Evolutionary conservation across 2,329 filamentous ascomycete genomes (phyloP), one percentile per base, ranked within the genome.

Genomic region (Colletotrichum agaves): DNA sequence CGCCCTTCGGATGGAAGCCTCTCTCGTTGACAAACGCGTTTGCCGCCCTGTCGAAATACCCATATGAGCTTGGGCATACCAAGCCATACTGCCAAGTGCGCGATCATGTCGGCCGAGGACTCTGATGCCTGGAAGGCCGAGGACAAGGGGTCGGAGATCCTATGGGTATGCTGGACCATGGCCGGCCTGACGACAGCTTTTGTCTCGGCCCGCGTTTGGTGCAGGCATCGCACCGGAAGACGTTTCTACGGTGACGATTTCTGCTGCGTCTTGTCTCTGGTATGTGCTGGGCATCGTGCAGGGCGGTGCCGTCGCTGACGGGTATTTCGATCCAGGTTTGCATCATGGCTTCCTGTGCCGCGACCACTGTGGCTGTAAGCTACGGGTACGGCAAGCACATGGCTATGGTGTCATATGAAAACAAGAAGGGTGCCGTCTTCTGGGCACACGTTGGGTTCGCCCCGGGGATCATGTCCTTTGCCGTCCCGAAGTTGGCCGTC

Each of bases 401-500:
- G 33, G 69, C 63, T 8, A 73, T 75, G 0, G 71, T 83, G 13
- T 67, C 60, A 0, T 49, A 70, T 4, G 63, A 74, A 0, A 71
- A 82, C 10, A 70, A 78, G 49, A 69, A 72, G 12, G 71, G 69
- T 17, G 74, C 75, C 47, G 72, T 78, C 19, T 71, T 78, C 47
- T 82, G 74, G 70, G 80, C 77, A 5, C 72, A 78, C n/a, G 70
- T 76, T 37, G 77, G 74, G 21, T 82, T 82, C 67, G 70, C 73
- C 2, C 77, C 79, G 2, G 78, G 79, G 5, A 72, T 82, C 12
- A 66, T 80, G 64, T 77, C 79, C 5, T 82, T 83, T 61, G 75
- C 70, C 2, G 60, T 82, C 2, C 81, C 81, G 4, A 83, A 83
- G 72, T 73, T 82, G 12, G 80, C 79, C 27, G 79, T 81, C 39